These are phyloP conservation scores for Ustilago loliicola DNA, from an alignment of 1,284 basidiomycete genomes.

Conservation along the genomic window DNA sequence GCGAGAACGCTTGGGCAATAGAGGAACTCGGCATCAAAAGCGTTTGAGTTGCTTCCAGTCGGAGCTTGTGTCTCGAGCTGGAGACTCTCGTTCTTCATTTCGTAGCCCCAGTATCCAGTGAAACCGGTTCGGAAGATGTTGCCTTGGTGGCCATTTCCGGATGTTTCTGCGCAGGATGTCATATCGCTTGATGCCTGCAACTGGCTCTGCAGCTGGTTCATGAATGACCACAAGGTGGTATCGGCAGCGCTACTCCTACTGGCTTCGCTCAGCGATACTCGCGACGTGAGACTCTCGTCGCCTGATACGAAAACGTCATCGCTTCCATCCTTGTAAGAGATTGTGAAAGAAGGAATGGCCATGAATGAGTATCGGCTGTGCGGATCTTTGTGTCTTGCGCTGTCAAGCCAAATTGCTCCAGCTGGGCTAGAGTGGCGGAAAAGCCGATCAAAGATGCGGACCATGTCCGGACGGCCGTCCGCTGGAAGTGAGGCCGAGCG, in stretches of 20 bases:
- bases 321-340: constrained; percentile 55
- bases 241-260: not conserved
- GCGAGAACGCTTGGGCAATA: constrained; percentile 71
- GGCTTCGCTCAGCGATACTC: constrained; percentile 1
- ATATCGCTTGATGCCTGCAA: constrained; percentile 29
- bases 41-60: constrained; percentile 1
- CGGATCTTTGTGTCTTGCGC: constrained; percentile 61
- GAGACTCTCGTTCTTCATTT: constrained; percentile 74
- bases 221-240: constrained; percentile 58
- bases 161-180: not conserved
- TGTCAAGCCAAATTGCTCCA: constrained; percentile 74
- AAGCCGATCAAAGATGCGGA: constrained; percentile 71
- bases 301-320: constrained; percentile 20
- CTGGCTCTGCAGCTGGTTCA: constrained; percentile 55
- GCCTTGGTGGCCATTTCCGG: constrained; percentile 23
- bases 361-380: constrained; percentile 64
- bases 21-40: constrained; percentile 71
- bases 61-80: constrained; percentile 31
- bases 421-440: constrained; percentile 62
- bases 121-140: constrained; percentile 73
- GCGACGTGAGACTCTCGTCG: constrained; percentile 4
- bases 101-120: constrained; percentile 75
- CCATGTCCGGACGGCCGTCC: constrained; percentile 25
- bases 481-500: constrained; percentile 43
- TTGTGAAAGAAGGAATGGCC: constrained; percentile 56